Base-by-base conservation (phyloP, 352 stramenopile species). In the Globisporangium megalacanthum region DNA sequence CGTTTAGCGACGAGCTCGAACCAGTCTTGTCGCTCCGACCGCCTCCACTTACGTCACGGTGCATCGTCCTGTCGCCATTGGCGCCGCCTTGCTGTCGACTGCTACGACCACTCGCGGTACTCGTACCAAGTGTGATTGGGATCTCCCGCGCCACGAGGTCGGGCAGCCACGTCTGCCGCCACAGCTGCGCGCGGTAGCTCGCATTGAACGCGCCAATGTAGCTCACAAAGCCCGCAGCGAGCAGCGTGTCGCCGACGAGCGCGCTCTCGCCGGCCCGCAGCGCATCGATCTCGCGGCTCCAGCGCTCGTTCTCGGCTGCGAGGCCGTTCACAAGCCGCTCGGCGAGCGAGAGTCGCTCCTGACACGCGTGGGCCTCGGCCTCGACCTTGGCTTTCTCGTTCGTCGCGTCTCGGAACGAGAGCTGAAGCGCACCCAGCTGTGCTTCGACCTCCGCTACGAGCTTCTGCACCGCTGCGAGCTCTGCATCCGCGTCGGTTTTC, bases 121-220 rank as follows among this genome's bases (percentile, higher is more conserved):
- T 36, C 37, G 14, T 52, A 15, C 22, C 64, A 6, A 88, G 31
- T 0, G 75, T 76, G 52, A 92, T 88, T 0, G 92, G 91, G 55
- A 98, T 97, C 48, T 96, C 88, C 36, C 88, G 64, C 1, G 76
- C 83, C 17, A 89, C 61, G 7, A 98, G 73, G 58, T 97, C 92
- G 0, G 85, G 80, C 1, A 97, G 61, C 92, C 92, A 98, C 20
- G 75, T 86, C 35, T 82, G 58, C 52, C 77, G 86, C 87, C 87
- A 97, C 13, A 97, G 62, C 46, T 94, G 77, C 15, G 73, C 52
- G 29, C 91, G 81, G 47, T 95, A 95, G 10, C 44, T 75, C 6
- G 86, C 76, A 42, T 93, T 94, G 54, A 98, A 98, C 3, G 89
- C 83, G n/a, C 92, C 92, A 7, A 95, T 84, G 58, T 98, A 98